Evolutionary conservation across 2,329 filamentous ascomycete species (phyloP).

Genomic region (Trichoderma aggressivum): DNA sequence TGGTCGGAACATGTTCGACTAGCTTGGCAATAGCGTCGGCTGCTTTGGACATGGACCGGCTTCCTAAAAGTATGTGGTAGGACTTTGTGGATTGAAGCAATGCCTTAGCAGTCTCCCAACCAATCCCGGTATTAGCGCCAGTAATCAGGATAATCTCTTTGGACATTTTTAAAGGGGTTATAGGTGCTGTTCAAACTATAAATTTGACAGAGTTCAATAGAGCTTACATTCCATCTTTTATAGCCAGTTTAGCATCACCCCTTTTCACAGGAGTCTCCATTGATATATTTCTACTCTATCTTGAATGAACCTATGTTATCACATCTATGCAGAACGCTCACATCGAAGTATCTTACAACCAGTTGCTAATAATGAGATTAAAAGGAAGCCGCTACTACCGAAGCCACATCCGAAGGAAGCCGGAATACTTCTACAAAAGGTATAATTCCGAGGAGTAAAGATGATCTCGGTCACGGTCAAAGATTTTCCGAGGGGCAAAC

Average conservation of each 20-base stretch:
- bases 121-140: not conserved
- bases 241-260: not conserved
- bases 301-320: not conserved
- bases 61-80: not conserved
- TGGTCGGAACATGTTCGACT: not conserved
- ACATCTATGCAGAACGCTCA: not conserved
- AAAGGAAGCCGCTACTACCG: not conserved
- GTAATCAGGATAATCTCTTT: not conserved
- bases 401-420: not conserved
- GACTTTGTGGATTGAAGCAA: not conserved
- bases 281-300: not conserved
- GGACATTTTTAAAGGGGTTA: not conserved
- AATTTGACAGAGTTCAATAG: not conserved
- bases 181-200: not conserved
- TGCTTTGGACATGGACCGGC: not conserved
- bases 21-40: not conserved
- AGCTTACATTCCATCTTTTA: not conserved
- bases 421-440: not conserved
- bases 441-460: not conserved
- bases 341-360: fast-evolving
- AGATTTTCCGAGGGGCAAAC: not conserved
- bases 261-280: not conserved
- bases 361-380: not conserved
- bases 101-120: not conserved
- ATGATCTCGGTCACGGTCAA: not conserved